Evolutionary conservation across 257 asterid genomes (phyloP).

Genomic region (Fraxinus excelsior): DNA sequence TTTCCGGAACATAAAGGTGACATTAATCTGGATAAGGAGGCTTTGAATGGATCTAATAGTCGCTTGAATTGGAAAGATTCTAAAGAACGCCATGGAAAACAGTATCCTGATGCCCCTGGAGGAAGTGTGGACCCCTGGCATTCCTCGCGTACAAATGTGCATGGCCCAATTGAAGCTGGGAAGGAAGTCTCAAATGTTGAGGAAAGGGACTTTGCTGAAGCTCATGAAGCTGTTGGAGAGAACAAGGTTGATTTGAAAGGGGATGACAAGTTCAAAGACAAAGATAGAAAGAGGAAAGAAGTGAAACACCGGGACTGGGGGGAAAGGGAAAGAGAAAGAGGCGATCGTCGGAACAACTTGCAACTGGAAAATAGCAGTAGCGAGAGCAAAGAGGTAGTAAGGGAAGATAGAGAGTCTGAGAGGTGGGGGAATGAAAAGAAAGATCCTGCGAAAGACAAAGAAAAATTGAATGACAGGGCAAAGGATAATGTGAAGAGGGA

Average conservation of each 20-base stretch:
- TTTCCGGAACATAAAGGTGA: conserved; percentile 62
- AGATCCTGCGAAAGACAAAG: conserved; percentile 72
- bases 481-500: conserved; percentile 77
- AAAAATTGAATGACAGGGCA: conserved; percentile 66
- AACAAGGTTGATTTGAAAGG: conserved; percentile 76
- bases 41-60: conserved; percentile 45
- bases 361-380: conserved; percentile 52
- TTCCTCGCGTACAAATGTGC: conserved; percentile 51
- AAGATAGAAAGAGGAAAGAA: conserved; percentile 90
- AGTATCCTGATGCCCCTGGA: conserved; percentile 56
- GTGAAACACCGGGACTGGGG: conserved; percentile 89
- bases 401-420: conserved; percentile 82
- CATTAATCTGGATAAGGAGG: conserved; percentile 69
- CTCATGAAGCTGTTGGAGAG: conserved; percentile 78
- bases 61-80: conserved; percentile 67
- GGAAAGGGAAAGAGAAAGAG: conserved; percentile 62
- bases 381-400: conserved; percentile 65
- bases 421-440: conserved; percentile 77
- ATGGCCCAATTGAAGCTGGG: conserved; percentile 52
- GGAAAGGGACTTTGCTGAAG: conserved; percentile 58
- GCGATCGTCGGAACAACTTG: conserved; percentile 61
- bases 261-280: conserved; percentile 81
- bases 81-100: conserved; percentile 65
- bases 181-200: conserved; percentile 62
- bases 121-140: conserved; percentile 65